Base-by-base conservation (phyloP, 164 flowering plant species). In the Nymphaea colorata region DNA sequence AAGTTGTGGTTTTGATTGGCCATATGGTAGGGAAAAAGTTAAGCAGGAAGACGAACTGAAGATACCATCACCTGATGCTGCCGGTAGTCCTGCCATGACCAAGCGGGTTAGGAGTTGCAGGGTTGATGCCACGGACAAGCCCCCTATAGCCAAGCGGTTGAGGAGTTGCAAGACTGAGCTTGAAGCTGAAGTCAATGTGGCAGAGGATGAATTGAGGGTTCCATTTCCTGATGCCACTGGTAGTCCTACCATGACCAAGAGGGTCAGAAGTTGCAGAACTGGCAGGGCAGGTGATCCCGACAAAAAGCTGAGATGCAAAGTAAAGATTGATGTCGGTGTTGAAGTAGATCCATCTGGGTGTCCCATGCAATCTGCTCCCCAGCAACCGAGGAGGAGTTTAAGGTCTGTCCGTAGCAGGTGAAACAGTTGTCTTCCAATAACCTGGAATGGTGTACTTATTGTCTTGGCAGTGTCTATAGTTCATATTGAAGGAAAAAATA, bases 1-100 rank as follows among this genome's bases (percentile, higher is more conserved):
- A 5, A 74, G 85, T 68, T 93, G 98, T 79, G 77, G 80, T 17
- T 71, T 78, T 41, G 75, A 69, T 64, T 93, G 97, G 98, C 72
- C 57, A 51, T 51, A 51, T 51, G 57, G 14, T 51, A 15, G 57
- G 57, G 14, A 51, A 15, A 15, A 10, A 51, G 57, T 15, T 15
- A 25, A 25, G 36, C 57, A 51, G 14, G 57, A 51, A 51, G 57
- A 51, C 3, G 57, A 51, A 51, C 57, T 51, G 57, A 51, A 51
- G 15, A 15, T 7, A 8, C 57, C 57, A 51, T 51, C 57, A 8
- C 57, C 57, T 51, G 57, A 51, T 51, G 57, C 57, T 15, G 14
- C 14, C 14, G 57, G 57, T 15, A 51, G 57, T 15, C 57, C 57
- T 15, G 14, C 57, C 15, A 51, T 51, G 57, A 51, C 57, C 57